Evolutionary conservation across 345 rosid species (phyloP).

Genomic region (Eucalyptus paniculata): DNA sequence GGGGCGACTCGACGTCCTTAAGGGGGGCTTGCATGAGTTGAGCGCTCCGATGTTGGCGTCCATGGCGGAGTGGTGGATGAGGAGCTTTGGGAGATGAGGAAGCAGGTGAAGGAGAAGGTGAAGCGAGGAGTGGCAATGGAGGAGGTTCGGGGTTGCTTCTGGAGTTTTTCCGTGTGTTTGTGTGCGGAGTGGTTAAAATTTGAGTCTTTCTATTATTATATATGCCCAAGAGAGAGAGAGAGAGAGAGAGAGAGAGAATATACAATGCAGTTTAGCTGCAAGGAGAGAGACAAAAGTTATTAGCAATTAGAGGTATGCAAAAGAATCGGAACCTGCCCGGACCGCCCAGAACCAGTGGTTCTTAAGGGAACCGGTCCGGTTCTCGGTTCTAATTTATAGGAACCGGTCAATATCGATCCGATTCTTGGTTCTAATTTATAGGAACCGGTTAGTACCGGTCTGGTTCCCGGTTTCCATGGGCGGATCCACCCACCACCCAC

Average conservation of each 20-base stretch:
- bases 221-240: neutral
- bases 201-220: neutral
- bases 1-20: conserved; percentile 13
- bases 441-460: rapidly evolving
- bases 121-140: neutral
- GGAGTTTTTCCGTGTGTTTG: neutral
- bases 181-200: neutral
- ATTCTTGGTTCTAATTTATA: no score
- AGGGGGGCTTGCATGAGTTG: conserved; percentile 21
- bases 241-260: neutral
- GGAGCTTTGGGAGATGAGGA: neutral
- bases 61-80: conserved; percentile 4
- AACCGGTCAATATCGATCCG: no score
- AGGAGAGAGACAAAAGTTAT: neutral
- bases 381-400: no score
- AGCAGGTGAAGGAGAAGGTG: neutral
- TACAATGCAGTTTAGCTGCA: neutral
- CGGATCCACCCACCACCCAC: no score
- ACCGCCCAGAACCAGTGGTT: no score
- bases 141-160: neutral
- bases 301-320: neutral
- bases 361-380: no score
- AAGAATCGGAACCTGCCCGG: no score
- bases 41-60: conserved; percentile 40
- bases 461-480: no score